Evolutionary conservation across 768 basidiomycete genomes (phyloP).

Genomic region (Tulasnella sp.): DNA sequence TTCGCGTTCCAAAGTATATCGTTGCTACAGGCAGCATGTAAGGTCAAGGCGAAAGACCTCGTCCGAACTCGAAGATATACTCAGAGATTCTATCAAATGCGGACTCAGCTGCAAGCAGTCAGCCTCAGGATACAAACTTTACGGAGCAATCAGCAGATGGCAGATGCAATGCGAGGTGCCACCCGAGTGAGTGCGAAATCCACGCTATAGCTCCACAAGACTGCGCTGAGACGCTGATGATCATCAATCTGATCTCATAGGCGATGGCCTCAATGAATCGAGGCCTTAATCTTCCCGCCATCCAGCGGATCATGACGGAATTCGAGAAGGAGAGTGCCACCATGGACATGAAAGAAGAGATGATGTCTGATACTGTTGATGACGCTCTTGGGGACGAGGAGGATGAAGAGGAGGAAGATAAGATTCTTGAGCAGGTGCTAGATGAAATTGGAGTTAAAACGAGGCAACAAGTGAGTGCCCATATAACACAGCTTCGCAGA

Average conservation of each 20-base stretch:
- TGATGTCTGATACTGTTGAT: constrained; percentile 98
- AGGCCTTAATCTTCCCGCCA: constrained; percentile 86
- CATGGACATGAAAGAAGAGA: constrained; percentile 99
- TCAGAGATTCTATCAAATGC: constrained; percentile 98
- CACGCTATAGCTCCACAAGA: neutral
- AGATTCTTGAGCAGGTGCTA: constrained; percentile 88
- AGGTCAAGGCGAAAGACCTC: constrained; percentile 98
- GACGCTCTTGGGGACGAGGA: constrained; percentile 89
- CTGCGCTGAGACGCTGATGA: neutral
- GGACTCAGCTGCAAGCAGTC: constrained; percentile 94
- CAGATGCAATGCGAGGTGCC: constrained; percentile 97
- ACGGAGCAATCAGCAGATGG: constrained; percentile 97
- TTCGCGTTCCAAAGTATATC: neutral
- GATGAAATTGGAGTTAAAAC: constrained; percentile 94
- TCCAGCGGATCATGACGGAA: constrained; percentile 94
- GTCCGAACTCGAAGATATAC: constrained; percentile 90
- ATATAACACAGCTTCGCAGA: neutral
- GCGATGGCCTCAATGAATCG: constrained; percentile 98
- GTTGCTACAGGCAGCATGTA: constrained; percentile 82
- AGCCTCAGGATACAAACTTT: constrained; percentile 91
- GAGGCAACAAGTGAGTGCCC: constrained; percentile 49
- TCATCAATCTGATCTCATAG: constrained; percentile 33
- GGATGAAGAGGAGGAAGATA: constrained; percentile 93
- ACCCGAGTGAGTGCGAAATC: constrained; percentile 65
- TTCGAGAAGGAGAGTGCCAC: constrained; percentile 94